Percentiles rank a stretch among this genome's conserved stretches.
Conservation (phyloP, 2,329 filamentous ascomycete genomes). For the Colletotrichum melonis region DNA sequence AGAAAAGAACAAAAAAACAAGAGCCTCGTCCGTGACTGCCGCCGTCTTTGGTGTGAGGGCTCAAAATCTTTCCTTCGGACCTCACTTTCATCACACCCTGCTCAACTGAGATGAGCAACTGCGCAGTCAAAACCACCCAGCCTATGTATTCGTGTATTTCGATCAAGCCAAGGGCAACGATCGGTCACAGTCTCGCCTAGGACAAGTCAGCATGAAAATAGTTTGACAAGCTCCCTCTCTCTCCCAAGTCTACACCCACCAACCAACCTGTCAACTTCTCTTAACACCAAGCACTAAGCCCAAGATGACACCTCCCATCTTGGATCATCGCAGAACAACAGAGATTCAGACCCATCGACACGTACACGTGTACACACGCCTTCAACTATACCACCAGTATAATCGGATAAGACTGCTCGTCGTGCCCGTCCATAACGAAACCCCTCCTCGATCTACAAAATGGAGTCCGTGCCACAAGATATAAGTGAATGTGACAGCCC, state of each 20-base stretch:
- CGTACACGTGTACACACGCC: background rate
- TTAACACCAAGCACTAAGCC: too few species aligned
- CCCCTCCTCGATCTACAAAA: background rate
- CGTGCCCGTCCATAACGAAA: background rate
- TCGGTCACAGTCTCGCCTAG: background rate
- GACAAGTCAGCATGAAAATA: background rate
- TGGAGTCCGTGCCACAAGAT: background rate
- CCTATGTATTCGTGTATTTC: background rate
- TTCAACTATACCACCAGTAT: background rate
- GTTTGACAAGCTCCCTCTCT: background rate
- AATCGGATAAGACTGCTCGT: background rate
- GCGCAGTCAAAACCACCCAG: background rate
- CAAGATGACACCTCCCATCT: background rate
- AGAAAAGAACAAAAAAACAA: too few species aligned
- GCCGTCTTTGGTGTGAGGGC: too few species aligned
- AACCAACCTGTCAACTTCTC: too few species aligned
- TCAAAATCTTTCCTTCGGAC: background rate
- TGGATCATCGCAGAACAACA: background rate
- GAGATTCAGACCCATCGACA: background rate
- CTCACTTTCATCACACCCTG: background rate
- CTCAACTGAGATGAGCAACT: background rate
- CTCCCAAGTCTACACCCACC: background rate
- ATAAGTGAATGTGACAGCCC: background rate
- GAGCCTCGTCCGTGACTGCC: too few species aligned
- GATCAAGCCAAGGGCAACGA: background rate